phyloP scores from a whole-genome alignment of 441 rosid genomes.

The Populus tomentosa region DNA sequence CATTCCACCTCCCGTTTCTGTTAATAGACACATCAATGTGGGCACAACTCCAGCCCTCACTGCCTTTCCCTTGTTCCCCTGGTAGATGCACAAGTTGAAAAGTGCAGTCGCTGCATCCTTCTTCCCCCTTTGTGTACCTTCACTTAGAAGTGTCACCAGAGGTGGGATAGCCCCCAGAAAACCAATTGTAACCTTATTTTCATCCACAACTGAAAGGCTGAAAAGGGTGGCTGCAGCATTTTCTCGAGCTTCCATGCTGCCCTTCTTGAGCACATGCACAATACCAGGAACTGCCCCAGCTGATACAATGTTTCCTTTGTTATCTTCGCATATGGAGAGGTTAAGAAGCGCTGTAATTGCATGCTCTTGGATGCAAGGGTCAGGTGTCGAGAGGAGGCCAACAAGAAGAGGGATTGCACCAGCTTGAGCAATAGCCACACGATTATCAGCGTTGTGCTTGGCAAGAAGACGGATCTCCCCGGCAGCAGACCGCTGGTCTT shows the following conservation, averaged over 20 bases:
- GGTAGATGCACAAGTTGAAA: constrained; percentile 93
- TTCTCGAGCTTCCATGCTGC: constrained; percentile 98
- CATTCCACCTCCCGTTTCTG: constrained; percentile 79
- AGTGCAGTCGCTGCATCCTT: constrained; percentile 97
- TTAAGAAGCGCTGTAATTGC: constrained; percentile 91
- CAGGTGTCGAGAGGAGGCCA: constrained; percentile 66
- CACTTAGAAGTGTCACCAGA: constrained; percentile 68
- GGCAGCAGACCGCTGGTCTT: constrained; percentile 78
- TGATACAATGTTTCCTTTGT: constrained; percentile 75
- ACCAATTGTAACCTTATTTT: constrained; percentile 85
- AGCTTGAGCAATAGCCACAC: constrained; percentile 93
- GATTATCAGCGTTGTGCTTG: constrained; percentile 87
- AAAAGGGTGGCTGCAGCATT: constrained; percentile 96
- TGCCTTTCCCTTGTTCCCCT: constrained; percentile 96
- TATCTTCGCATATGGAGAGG: constrained; percentile 88
- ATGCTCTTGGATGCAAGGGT: constrained; percentile 86
- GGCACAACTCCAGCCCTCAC: constrained; percentile 89
- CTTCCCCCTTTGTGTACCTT: constrained; percentile 90
- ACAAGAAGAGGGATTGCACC: constrained; percentile 95
- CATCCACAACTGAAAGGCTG: constrained; percentile 89
- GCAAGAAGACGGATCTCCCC: constrained; percentile 95
- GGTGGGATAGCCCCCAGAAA: constrained; percentile 80
- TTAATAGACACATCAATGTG: constrained; percentile 61
- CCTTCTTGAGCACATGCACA: constrained; percentile 82
- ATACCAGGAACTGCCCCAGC: constrained; percentile 90